Percentiles rank a stretch among this genome's conserved stretches.
Conservation (phyloP, 2,329 filamentous ascomycete genomes). For the Coniochaeta pulveracea region DNA sequence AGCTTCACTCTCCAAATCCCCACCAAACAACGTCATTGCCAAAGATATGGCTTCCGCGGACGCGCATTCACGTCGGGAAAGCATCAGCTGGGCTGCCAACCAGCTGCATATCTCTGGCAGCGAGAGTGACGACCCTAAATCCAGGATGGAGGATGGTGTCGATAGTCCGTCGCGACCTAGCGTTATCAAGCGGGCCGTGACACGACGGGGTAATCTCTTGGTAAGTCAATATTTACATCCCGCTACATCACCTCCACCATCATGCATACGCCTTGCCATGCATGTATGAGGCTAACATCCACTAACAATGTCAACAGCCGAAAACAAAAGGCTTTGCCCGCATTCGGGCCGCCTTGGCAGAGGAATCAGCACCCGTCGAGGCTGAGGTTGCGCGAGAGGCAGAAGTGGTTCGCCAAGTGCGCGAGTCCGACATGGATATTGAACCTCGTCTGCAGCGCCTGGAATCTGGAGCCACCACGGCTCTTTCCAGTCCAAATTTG, state of each 20-base stretch:
- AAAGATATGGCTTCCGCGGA: slow-evolving; percentile 24
- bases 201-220: slow-evolving; percentile 76
- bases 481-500: slow-evolving; percentile 58
- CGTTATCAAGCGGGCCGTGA: slow-evolving; percentile 74
- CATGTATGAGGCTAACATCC: slow-evolving; percentile 17
- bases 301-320: slow-evolving; percentile 42
- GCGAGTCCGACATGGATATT: slow-evolving; percentile 69
- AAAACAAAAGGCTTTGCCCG: slow-evolving; percentile 95
- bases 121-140: slow-evolving; percentile 63
- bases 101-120: slow-evolving; percentile 74
- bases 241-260: background rate
- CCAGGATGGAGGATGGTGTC: slow-evolving; percentile 30
- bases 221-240: slow-evolving; percentile 35
- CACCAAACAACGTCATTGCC: slow-evolving; percentile 37
- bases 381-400: slow-evolving; percentile 83
- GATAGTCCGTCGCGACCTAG: slow-evolving; percentile 36
- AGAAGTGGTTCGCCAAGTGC: slow-evolving; percentile 89
- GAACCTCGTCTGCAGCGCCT: slow-evolving; percentile 31
- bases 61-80: slow-evolving; percentile 61
- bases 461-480: slow-evolving; percentile 37
- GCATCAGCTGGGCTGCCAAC: slow-evolving; percentile 81
- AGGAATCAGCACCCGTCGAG: slow-evolving; percentile 81
- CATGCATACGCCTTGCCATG: background rate
- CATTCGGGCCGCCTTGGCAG: slow-evolving; percentile 77
- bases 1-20: slow-evolving; percentile 53